These are phyloP conservation scores for Ceratocystis cacaofunesta DNA, from an alignment of 2,329 filamentous ascomycete species.

Conservation along the genomic window DNA sequence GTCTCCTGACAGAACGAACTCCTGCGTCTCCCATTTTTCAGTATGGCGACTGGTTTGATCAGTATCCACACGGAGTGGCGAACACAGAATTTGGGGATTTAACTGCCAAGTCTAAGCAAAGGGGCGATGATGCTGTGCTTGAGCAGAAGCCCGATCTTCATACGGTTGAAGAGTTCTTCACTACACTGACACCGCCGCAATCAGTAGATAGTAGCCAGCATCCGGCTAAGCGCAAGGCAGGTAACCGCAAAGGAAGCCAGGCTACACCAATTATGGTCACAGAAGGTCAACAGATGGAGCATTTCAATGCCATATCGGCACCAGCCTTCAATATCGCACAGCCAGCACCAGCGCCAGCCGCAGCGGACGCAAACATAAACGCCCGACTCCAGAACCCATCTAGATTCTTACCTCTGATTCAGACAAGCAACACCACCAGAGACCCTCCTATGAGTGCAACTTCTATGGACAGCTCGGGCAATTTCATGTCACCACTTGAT, in stretches of 20 bases:
- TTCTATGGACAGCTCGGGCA: constrained; percentile 20
- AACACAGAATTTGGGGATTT: constrained; percentile 72
- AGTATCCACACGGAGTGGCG: constrained; percentile 83
- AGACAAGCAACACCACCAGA: constrained; percentile 20
- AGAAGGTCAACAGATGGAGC: background rate
- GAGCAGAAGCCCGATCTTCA: constrained; percentile 82
- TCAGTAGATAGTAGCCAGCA: constrained; percentile 27
- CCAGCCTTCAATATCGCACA: constrained; percentile 19
- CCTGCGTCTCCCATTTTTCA: constrained; percentile 52
- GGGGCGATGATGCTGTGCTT: constrained; percentile 72
- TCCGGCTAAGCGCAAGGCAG: constrained; percentile 26
- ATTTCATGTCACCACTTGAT: constrained; percentile 4
- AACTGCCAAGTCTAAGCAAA: constrained; percentile 54
- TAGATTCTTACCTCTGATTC: background rate
- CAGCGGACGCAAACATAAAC: constrained; percentile 20
- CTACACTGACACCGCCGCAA: constrained; percentile 55
- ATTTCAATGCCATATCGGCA: constrained; percentile 8
- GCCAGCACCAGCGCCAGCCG: constrained; percentile 14
- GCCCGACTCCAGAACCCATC: background rate
- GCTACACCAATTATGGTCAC: background rate
- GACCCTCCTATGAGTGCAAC: constrained; percentile 29
- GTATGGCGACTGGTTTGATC: constrained; percentile 94
- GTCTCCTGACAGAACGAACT: background rate
- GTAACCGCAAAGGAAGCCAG: background rate
- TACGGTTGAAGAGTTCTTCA: constrained; percentile 89